phyloP scores from a whole-genome alignment of 257 asterid species.

The Linderniella brevidens region DNA sequence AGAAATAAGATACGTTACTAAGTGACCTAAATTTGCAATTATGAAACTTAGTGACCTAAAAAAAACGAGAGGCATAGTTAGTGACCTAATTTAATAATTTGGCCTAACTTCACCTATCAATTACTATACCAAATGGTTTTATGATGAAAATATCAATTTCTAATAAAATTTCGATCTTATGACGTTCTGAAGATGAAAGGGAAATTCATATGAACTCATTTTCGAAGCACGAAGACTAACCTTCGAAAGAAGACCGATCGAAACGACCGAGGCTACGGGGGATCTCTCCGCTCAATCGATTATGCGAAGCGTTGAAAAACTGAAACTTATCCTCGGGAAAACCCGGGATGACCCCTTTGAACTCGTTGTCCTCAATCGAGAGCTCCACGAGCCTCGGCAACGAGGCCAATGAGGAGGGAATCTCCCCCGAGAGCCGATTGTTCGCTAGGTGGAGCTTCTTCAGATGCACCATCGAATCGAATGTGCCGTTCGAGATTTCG shows the following conservation, averaged over 20 bases:
- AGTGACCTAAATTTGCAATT: too few species aligned
- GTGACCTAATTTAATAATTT: too few species aligned
- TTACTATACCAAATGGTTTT: too few species aligned
- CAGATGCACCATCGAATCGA: slow-evolving; percentile 26
- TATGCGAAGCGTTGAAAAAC: slow-evolving; percentile 22
- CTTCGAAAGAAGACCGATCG: slow-evolving; percentile 26
- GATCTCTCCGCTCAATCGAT: slow-evolving; percentile 33
- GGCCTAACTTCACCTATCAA: too few species aligned
- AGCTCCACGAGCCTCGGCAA: slow-evolving; percentile 35
- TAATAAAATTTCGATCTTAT: not conserved
- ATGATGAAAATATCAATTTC: too few species aligned
- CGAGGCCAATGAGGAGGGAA: slow-evolving; percentile 20
- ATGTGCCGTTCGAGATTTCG: slow-evolving; percentile 13
- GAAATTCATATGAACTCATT: too few species aligned
- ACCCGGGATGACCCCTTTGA: slow-evolving; percentile 33
- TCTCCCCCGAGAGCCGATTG: slow-evolving; percentile 27
- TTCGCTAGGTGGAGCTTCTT: slow-evolving; percentile 41
- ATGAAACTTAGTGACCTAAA: too few species aligned
- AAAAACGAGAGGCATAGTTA: too few species aligned
- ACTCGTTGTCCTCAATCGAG: slow-evolving; percentile 25
- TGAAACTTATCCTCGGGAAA: slow-evolving; percentile 14
- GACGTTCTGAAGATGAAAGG: not conserved
- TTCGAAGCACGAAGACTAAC: too few species aligned
- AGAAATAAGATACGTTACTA: too few species aligned
- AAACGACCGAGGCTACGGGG: slow-evolving; percentile 21